Evolutionary conservation across 371 early-diverging fungal species (phyloP).

Genomic region (Mucor indicus): DNA sequence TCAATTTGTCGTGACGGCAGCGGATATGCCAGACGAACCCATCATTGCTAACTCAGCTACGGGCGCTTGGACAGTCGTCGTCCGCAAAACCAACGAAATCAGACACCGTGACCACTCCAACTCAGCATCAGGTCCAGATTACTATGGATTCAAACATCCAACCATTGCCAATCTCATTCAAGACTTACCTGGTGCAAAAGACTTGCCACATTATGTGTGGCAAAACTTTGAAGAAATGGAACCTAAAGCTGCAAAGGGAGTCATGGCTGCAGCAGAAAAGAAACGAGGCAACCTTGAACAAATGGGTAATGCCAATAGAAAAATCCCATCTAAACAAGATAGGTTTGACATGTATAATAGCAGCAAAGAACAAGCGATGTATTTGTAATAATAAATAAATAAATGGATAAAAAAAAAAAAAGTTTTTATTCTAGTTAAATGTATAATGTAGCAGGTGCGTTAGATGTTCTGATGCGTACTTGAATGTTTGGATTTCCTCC

Average conservation of each 20-base stretch:
- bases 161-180: constrained; percentile 88
- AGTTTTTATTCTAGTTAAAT: too few species aligned
- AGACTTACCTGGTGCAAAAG: constrained; percentile 72
- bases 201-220: constrained; percentile 71
- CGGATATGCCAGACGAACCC: constrained; percentile 60
- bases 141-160: constrained; percentile 86
- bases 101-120: constrained; percentile 77
- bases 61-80: constrained; percentile 85
- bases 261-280: constrained; percentile 44
- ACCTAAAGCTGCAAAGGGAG: constrained; percentile 42
- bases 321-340: constrained; percentile 2
- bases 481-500: too few species aligned
- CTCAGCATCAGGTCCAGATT: constrained; percentile 89
- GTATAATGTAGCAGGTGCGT: too few species aligned
- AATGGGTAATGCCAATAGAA: constrained; percentile 41
- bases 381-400: too few species aligned
- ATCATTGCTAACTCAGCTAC: constrained; percentile 79
- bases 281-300: constrained; percentile 36
- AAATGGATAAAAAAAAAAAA: too few species aligned
- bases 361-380: too few species aligned
- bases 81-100: constrained; percentile 73
- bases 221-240: constrained; percentile 62
- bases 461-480: too few species aligned
- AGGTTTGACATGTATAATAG: too few species aligned
- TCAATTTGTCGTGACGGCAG: constrained; percentile 75